Evolutionary conservation across 1,284 basidiomycete species (phyloP).

Genomic region (Fomitopsis pinicola): DNA sequence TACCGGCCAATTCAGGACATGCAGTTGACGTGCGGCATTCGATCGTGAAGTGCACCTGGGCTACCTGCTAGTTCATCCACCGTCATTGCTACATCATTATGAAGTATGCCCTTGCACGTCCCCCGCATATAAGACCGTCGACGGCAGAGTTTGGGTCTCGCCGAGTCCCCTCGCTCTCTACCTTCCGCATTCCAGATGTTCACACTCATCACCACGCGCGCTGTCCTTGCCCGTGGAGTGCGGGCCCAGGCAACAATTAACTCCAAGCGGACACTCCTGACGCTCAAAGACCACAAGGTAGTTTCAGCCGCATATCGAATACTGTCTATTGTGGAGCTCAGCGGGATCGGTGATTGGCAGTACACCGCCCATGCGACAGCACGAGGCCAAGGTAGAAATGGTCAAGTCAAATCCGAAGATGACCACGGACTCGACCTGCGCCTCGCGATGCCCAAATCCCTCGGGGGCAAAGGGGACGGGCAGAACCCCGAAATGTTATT

Average conservation of each 20-base stretch:
- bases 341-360: conserved; percentile 11
- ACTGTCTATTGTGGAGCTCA: neutral
- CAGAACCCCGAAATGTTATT: conserved; percentile 42
- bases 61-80: neutral
- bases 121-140: neutral
- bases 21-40: neutral
- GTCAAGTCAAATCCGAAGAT: conserved; percentile 33
- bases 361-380: conserved; percentile 35
- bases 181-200: neutral
- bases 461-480: conserved; percentile 38
- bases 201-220: neutral
- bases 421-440: conserved; percentile 30
- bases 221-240: neutral
- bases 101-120: no score
- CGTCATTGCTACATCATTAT: neutral
- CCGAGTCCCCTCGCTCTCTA: neutral
- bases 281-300: conserved; percentile 24
- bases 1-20: neutral
- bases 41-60: neutral
- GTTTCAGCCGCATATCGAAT: neutral
- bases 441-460: conserved; percentile 32
- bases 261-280: conserved; percentile 17
- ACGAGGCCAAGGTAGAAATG: conserved; percentile 35
- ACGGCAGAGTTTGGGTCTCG: neutral
- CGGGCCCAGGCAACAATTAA: neutral